Evolutionary conservation across 2,329 filamentous ascomycete species (phyloP), one percentile per base, ranked within the genome.

Genomic region (Sphaerulina musiva): DNA sequence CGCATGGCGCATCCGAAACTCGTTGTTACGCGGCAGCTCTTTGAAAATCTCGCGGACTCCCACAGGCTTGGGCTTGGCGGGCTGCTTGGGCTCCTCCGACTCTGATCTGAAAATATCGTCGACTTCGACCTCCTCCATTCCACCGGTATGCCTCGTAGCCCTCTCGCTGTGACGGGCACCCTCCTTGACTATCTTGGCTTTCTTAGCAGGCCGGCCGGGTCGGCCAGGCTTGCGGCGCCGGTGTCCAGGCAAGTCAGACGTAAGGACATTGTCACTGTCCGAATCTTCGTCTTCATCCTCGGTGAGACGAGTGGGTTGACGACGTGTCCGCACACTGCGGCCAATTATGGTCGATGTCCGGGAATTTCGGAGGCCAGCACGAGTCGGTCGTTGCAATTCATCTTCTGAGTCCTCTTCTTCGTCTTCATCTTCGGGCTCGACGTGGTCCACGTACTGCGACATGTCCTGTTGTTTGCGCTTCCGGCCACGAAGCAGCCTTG

Each of bases 21-120:
- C 72, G 39, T 85, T 80, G 11, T 83, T 78, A 3, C 76, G 71
- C 1, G 82, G 72, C 1, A 89, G 66, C 0, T 77, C 76, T 53
- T 82, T 77, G 67, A 95, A 97, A 5, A 80, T 69, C 68, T 97
- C 93, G 60, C 90, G 70, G 4, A 73, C 80, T 11, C 83, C 82
- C 10, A 80, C 72, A 41, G 81, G 72, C 69, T 84, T 83, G 1
- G 80, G 75, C 9, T 74, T 73, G 12, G 65, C 70, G 0, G 72
- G 58, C 12, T 64, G 62, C 48, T 61, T 68, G 10, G 68, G 61
- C 49, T 69, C 64, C 32, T 67, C 68, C 11, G 74, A 75, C 46
- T 75, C 73, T 6, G 73, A 73, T 46, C 74, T 71, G 54, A 71
- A 78, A 51, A 77, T 76, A 62, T 86, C 81, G 40, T 86, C 80